phyloP scores from a whole-genome alignment of 306 rosid species.

The Lathyrus aphaca region DNA sequence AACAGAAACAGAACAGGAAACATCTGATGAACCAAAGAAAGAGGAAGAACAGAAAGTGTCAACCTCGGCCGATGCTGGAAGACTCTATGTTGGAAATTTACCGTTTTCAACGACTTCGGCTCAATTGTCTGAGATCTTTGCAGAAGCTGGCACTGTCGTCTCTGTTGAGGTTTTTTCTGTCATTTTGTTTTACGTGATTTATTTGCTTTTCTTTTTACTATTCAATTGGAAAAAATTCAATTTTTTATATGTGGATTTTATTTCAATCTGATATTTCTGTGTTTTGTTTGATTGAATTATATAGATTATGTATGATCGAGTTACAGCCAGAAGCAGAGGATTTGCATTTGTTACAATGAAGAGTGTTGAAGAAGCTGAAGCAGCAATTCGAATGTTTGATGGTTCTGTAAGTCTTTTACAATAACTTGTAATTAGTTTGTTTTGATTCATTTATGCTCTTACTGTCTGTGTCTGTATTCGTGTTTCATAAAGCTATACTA shows the following conservation, averaged over 20 bases:
- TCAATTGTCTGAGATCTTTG: constrained; percentile 66
- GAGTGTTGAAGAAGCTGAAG: constrained; percentile 74
- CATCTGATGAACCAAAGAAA: constrained; percentile 36
- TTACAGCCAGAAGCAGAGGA: constrained; percentile 92
- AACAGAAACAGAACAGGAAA: constrained; percentile 28
- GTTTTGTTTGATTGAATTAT: constrained; percentile 38
- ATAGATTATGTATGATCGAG: constrained; percentile 82
- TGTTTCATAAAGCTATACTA: background rate
- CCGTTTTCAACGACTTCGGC: constrained; percentile 69
- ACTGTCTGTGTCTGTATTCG: no score
- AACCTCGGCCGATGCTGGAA: constrained; percentile 39
- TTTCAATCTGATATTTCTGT: constrained; percentile 3
- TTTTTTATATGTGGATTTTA: background rate
- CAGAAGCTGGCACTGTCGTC: constrained; percentile 74
- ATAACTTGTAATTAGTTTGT: constrained; percentile 1
- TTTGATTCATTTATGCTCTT: background rate
- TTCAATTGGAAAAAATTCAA: background rate
- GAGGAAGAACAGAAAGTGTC: constrained; percentile 47
- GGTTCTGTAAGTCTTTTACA: constrained; percentile 70
- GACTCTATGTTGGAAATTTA: constrained; percentile 87
- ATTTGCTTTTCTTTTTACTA: constrained; percentile 5
- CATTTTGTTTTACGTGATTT: background rate
- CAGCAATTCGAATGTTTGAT: constrained; percentile 85
- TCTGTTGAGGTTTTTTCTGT: constrained; percentile 69
- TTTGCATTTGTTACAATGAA: constrained; percentile 92